Evolutionary conservation across 257 asterid genomes (phyloP).

Genomic region (Salvia hispanica): DNA sequence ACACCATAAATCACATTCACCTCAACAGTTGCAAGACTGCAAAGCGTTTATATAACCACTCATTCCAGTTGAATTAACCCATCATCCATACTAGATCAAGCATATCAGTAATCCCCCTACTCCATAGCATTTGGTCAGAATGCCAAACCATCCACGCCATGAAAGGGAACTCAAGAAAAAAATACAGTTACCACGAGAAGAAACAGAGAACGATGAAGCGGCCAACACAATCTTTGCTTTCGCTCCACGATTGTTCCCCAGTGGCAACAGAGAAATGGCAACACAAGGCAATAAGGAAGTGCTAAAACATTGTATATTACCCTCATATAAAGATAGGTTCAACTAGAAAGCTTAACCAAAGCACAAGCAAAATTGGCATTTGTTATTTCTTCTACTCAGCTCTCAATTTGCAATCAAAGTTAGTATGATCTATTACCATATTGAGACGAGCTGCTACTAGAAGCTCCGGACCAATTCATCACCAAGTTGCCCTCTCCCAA

Average conservation of each 20-base stretch:
- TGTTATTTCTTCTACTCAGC: conserved; percentile 16
- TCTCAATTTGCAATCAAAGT: neutral
- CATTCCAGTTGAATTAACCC: neutral
- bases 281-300: neutral
- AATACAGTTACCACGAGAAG: conserved; percentile 42
- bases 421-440: neutral
- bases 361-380: neutral
- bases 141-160: conserved; percentile 19
- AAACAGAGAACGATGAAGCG: conserved; percentile 61
- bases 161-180: conserved; percentile 11
- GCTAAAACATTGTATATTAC: neutral
- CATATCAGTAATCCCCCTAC: conserved; percentile 2
- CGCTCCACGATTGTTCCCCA: neutral
- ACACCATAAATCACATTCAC: neutral
- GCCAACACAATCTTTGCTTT: conserved; percentile 37
- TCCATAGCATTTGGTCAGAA: conserved; percentile 2
- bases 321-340: neutral
- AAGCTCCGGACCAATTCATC: conserved; percentile 29
- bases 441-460: neutral
- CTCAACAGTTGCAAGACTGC: neutral
- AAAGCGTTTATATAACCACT: conserved; percentile 4
- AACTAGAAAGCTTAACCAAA: neutral
- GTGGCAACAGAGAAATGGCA: conserved; percentile 1
- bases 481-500: conserved; percentile 28
- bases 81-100: neutral